Evolutionary conservation across 495 filamentous ascomycete species (phyloP), one percentile per base, ranked within the genome.

Genomic region (Penicillium coprophilum): DNA sequence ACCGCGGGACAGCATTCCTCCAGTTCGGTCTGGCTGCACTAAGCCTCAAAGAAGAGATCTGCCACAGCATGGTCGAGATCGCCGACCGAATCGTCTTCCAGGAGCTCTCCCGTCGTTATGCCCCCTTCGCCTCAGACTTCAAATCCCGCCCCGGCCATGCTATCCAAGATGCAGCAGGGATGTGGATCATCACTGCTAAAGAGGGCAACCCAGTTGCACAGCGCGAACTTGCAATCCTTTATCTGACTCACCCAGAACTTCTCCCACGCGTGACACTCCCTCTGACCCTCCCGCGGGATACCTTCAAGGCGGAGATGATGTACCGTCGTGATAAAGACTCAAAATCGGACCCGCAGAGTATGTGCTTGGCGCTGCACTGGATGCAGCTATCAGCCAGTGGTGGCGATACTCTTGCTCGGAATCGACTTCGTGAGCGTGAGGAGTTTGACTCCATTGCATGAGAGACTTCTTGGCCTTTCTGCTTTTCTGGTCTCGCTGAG

Each of bases 361-460:
- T 98, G 88, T 96, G 93, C 65, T 80, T 97, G 51, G 93, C 95
- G 4, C 88, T 96, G 65, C 94, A 98, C 75, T 98, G 94, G 94
- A 97, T 97, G 94, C 91, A 92, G 76, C 76, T 92, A 58, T 91
- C 90, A 39, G 88, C 90, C 55, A 83, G 78, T 50, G 92, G 93
- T 34, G 92, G 92, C 10, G 94, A 98, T 70, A 83, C 89, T 64
- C 78, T 97, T 58, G 94, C 94, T 27, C 85, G 82, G 68, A 90
- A 89, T 68, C 88, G 92, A 70, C 81, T 97, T 71, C 82, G 88
- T 56, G 89, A 93, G 71, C 74, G 82, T 6, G 83, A 85, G 58
- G 82, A 85, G 61, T 80, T 85, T 62, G 74, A 80, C 64, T 75
- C 77, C 57, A 76, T 79, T 62, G 73, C 73, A 58, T 79, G 65